Percentiles rank a stretch among this genome's conserved stretches.
Evolutionary conservation across 1,284 basidiomycete species (phyloP).

Genomic region (Malassezia pachydermatis): DNA sequence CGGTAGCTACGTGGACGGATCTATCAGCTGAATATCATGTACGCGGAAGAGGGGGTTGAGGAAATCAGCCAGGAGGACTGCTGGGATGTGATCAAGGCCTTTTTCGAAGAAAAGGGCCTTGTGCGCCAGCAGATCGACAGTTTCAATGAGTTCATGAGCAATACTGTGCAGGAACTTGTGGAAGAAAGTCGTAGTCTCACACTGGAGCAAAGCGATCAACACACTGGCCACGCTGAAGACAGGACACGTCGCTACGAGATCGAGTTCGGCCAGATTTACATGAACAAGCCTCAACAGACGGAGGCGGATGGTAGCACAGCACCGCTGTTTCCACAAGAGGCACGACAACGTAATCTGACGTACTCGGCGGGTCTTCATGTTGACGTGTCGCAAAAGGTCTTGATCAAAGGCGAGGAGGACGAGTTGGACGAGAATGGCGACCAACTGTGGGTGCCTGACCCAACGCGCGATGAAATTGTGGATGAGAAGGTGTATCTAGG

Average conservation of each 20-base stretch:
- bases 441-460: constrained; percentile 62
- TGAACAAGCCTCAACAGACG: constrained; percentile 84
- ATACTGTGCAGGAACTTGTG: constrained; percentile 99
- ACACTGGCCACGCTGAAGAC: constrained; percentile 56
- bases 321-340: constrained; percentile 94
- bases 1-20: no score
- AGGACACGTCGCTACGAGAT: constrained; percentile 83
- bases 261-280: constrained; percentile 92
- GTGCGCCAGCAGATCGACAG: constrained; percentile 96
- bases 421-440: constrained; percentile 62
- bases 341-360: constrained; percentile 81
- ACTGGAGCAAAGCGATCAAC: constrained; percentile 89
- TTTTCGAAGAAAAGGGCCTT: constrained; percentile 94
- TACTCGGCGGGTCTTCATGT: constrained; percentile 94
- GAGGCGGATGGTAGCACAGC: constrained; percentile 90
- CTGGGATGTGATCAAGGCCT: constrained; percentile 64
- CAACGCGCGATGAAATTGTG: constrained; percentile 56
- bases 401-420: constrained; percentile 63
- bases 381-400: constrained; percentile 80
- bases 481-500: constrained; percentile 84
- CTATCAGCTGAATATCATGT: constrained; percentile 13
- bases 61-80: constrained; percentile 46
- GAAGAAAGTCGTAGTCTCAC: constrained; percentile 90
- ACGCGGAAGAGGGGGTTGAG: constrained; percentile 31
- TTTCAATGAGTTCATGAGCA: constrained; percentile 98